Base-by-base conservation (phyloP, 1,284 basidiomycete species). In the Cutaneotrichosporon spelunceum region DNA sequence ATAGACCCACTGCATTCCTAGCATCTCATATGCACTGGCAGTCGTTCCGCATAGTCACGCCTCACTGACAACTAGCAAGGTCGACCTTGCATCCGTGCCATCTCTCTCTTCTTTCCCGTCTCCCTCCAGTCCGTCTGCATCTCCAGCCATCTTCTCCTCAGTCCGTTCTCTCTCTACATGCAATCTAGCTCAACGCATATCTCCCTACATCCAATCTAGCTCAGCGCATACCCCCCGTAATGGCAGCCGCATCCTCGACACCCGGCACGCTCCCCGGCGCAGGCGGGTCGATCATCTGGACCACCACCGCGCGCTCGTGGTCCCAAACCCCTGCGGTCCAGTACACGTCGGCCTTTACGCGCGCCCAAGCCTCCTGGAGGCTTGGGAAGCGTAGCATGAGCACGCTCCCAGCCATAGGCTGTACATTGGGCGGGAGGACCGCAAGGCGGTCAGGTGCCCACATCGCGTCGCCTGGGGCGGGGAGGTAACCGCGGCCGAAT, bases 311-410 rank as follows among this genome's bases (percentile, higher is more conserved):
- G 34, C 68, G 68, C 33, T 73, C 75, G 56, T 66, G 63, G 63
- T 78, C 75, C 77, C 77, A 78, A 5, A 78, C 72, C 16, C 72
- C 71, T 7, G 64, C 73, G 2, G 72, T 75, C 72, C 72, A 78
- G 62, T 78, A 78, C 36, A 72, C 67, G 59, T 78, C 77, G 14
- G 60, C 57, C 63, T 71, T 74, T 49, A 78, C 68, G 56, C 74
- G 61, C 23, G 63, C 64, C 75, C 74, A 77, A 21, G 70, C 72
- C 13, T 66, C 66, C 21, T 69, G 70, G 19, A 77, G 56, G 4
- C 59, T 59, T 9, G 66, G 60, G 52, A 68, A 68, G 27, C 72
- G 70, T 54, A 77, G 65, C 33, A 77, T 59, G 67, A 78, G 68
- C 29, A 77, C 64, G 14, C 66, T 69, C 7, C 77, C 77, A 8